A percentile compares a stretch with the other conserved stretches of the same genome.
Evolutionary conservation across 108 stramenopile genomes (phyloP).

Genomic region (Halocafeteria seosinensis): DNA sequence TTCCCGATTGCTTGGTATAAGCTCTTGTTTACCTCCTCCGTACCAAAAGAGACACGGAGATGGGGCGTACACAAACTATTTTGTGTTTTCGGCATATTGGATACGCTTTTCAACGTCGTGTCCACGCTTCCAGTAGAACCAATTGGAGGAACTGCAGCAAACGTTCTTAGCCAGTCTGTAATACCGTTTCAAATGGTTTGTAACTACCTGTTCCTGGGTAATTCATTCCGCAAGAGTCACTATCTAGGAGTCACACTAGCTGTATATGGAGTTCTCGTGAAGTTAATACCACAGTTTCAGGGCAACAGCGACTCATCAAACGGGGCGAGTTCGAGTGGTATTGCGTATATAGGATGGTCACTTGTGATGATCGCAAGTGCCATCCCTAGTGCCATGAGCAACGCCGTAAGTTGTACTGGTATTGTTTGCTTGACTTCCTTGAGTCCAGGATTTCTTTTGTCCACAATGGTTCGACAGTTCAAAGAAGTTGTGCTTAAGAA

Average conservation of each 20-base stretch:
- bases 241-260: background rate
- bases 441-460: too few species aligned
- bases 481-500: conserved; percentile 6
- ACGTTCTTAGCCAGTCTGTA: background rate
- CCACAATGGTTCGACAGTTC: too few species aligned
- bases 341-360: background rate
- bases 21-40: background rate
- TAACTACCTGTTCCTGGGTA: background rate
- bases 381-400: background rate
- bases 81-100: background rate
- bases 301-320: too few species aligned
- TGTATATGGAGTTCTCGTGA: background rate
- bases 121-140: background rate
- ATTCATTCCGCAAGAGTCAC: background rate
- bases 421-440: too few species aligned
- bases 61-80: background rate
- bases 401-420: too few species aligned
- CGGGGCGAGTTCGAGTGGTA: background rate
- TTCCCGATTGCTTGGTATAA: background rate
- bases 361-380: background rate
- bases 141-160: background rate
- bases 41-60: background rate
- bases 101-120: background rate
- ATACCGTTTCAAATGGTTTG: background rate
- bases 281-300: background rate